Evolutionary conservation across 768 basidiomycete genomes (phyloP).

Genomic region (Pulveroboletus sp.): DNA sequence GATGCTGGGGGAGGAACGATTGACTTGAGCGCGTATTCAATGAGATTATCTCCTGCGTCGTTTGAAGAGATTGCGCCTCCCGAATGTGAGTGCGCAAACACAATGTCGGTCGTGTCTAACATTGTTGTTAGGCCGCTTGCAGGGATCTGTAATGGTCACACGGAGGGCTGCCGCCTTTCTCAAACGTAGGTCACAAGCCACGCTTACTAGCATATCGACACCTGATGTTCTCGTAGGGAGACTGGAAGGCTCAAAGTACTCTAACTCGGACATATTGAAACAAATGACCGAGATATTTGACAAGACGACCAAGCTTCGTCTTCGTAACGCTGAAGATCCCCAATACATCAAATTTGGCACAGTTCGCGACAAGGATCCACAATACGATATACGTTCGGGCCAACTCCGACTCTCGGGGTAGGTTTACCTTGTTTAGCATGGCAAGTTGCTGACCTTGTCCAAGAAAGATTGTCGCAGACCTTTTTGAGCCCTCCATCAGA

Average conservation of each 20-base stretch:
- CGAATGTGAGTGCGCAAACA: conserved; percentile 27
- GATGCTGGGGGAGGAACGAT: conserved; percentile 51
- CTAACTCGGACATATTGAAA: no score
- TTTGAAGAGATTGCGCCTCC: conserved; percentile 39
- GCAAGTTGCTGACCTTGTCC: not conserved
- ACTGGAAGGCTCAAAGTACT: conserved; percentile 31
- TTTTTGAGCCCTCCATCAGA: no score
- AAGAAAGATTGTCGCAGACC: conserved; percentile 37
- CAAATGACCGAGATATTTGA: conserved; percentile 40
- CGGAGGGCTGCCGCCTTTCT: conserved; percentile 32
- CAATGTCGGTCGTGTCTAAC: not conserved
- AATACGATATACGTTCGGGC: no score
- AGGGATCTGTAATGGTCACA: conserved; percentile 41
- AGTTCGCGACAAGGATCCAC: conserved; percentile 38
- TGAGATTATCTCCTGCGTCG: conserved; percentile 37
- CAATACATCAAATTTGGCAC: conserved; percentile 45
- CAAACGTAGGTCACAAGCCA: conserved; percentile 13
- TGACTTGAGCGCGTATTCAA: conserved; percentile 42
- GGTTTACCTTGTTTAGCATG: not conserved
- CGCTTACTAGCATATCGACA: not conserved
- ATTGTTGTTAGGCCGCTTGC: conserved; percentile 33
- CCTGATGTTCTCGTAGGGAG: conserved; percentile 19
- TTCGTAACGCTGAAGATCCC: conserved; percentile 37
- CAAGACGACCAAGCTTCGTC: conserved; percentile 40
- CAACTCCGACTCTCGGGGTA: conserved; percentile 40